Conservation (phyloP, 495 filamentous ascomycete species). For the Aspergillus biplanus region DNA sequence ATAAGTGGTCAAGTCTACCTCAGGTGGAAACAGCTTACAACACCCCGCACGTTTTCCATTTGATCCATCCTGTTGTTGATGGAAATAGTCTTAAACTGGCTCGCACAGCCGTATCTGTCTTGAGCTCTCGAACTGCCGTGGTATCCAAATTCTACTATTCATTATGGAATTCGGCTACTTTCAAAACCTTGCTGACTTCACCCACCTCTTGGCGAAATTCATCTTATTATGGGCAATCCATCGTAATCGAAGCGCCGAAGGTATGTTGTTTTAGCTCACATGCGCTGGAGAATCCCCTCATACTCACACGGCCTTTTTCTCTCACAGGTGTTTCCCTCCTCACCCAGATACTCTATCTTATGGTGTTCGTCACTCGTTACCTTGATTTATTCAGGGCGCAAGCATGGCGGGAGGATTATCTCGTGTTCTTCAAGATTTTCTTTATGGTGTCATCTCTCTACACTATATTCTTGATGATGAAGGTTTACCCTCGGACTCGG, state of each 20-base stretch:
- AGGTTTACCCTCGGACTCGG: constrained; percentile 81
- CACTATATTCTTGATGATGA: constrained; percentile 84
- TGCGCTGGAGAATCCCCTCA: neutral
- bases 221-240: constrained; percentile 94
- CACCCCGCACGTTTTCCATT: neutral
- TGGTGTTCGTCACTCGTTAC: constrained; percentile 88
- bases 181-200: constrained; percentile 78
- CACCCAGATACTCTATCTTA: constrained; percentile 84
- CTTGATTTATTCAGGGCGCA: constrained; percentile 69
- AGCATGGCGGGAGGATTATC: constrained; percentile 62
- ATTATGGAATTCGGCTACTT: constrained; percentile 64
- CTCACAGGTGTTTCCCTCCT: constrained; percentile 83
- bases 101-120: neutral
- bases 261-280: constrained; percentile 42
- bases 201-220: constrained; percentile 81
- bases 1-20: neutral
- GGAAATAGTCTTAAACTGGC: neutral
- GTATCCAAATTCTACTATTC: constrained; percentile 7
- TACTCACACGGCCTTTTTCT: constrained; percentile 21
- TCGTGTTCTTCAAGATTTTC: constrained; percentile 77
- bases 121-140: neutral
- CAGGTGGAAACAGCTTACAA: neutral
- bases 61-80: neutral
- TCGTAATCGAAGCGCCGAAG: constrained; percentile 84
- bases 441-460: constrained; percentile 87